phyloP scores from a whole-genome alignment of 305 asterid species.

The Rubia tinctorum region DNA sequence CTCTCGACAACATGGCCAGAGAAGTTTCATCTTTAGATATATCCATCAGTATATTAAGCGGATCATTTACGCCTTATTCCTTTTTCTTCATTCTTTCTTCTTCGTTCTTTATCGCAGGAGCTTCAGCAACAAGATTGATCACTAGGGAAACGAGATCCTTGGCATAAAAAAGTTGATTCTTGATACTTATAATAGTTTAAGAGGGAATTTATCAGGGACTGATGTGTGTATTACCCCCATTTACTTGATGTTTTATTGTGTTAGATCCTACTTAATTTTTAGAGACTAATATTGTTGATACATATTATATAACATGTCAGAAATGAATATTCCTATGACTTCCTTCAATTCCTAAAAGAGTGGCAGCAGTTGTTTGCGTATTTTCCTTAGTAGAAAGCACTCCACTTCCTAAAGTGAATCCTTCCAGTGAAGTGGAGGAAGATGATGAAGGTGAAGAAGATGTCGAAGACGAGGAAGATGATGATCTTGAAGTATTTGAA shows the following conservation, averaged over 20 bases:
- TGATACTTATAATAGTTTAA: conserved; percentile 68
- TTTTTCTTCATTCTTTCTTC: too few relatives aligned
- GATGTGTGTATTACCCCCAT: conserved; percentile 26
- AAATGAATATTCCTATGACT: conserved; percentile 59
- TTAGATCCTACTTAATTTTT: not conserved
- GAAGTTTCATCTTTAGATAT: too few relatives aligned
- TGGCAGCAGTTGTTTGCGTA: conserved; percentile 64
- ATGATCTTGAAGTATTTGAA: conserved; percentile 29
- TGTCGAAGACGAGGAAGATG: not conserved
- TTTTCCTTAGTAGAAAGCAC: conserved; percentile 22
- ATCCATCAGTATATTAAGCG: too few relatives aligned
- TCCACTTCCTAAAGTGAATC: conserved; percentile 26
- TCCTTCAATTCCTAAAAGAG: conserved; percentile 50
- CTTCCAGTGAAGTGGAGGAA: conserved; percentile 12
- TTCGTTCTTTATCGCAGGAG: too few relatives aligned
- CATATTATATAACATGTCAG: conserved; percentile 42
- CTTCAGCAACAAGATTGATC: too few relatives aligned
- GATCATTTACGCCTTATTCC: too few relatives aligned
- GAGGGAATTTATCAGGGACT: conserved; percentile 74
- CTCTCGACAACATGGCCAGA: too few relatives aligned
- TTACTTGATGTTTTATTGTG: not conserved
- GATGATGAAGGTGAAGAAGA: conserved; percentile 18
- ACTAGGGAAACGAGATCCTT: too few relatives aligned
- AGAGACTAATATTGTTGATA: too few relatives aligned
- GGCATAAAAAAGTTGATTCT: too few relatives aligned